These are phyloP conservation scores for Asterionellopsis glacialis DNA, from an alignment of 108 stramenopile species.

Conservation along the genomic window DNA sequence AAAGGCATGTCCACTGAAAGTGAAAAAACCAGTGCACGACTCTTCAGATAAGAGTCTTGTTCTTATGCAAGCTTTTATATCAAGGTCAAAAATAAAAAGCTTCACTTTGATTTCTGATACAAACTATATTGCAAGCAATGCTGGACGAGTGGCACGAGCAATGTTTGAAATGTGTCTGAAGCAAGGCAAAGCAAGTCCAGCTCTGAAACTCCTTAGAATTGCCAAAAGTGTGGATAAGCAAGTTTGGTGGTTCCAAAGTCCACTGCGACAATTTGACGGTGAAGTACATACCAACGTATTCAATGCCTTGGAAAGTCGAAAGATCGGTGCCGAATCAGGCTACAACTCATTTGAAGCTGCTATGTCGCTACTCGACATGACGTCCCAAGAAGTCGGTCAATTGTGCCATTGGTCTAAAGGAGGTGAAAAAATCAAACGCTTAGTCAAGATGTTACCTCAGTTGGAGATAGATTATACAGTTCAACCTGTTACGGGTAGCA, in stretches of 20 bases:
- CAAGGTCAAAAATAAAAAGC: slow-evolving; percentile 50
- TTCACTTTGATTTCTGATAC: slow-evolving; percentile 97
- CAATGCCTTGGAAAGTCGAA: slow-evolving; percentile 67
- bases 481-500: slow-evolving; percentile 88
- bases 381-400: slow-evolving; percentile 88
- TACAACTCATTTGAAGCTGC: slow-evolving; percentile 58
- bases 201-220: slow-evolving; percentile 79
- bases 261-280: slow-evolving; percentile 86
- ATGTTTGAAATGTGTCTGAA: slow-evolving; percentile 96
- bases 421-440: slow-evolving; percentile 62
- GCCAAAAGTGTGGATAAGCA: slow-evolving; percentile 93
- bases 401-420: slow-evolving; percentile 54
- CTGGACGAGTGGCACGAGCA: slow-evolving; percentile 92
- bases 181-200: slow-evolving; percentile 52
- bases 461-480: slow-evolving; percentile 75
- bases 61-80: slow-evolving; percentile 90
- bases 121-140: slow-evolving; percentile 96
- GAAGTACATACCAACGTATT: slow-evolving; percentile 68
- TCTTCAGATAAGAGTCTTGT: slow-evolving; percentile 89
- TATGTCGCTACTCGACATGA: slow-evolving; percentile 84
- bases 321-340: slow-evolving; percentile 21
- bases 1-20: slow-evolving; percentile 53
- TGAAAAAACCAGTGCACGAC: slow-evolving; percentile 69
- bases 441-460: slow-evolving; percentile 75
- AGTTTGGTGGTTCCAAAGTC: slow-evolving; percentile 95